Evolutionary conservation across 805 yeast species (phyloP).

Genomic region (Candida succiphila): DNA sequence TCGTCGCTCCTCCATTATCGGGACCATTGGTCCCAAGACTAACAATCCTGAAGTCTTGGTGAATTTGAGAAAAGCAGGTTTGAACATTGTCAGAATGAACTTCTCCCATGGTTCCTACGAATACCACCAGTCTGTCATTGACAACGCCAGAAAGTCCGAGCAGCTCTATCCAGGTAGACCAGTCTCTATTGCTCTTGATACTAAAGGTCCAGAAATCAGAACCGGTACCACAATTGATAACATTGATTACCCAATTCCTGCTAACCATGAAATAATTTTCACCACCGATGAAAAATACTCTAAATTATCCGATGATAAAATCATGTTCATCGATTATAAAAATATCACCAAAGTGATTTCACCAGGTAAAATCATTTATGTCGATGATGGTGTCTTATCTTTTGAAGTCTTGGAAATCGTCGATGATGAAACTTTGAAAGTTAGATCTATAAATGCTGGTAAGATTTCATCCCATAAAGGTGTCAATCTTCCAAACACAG

Average conservation of each 20-base stretch:
- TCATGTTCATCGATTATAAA: conserved; percentile 89
- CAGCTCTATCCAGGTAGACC: conserved; percentile 91
- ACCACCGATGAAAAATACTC: conserved; percentile 81
- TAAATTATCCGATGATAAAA: conserved; percentile 60
- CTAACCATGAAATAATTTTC: conserved; percentile 87
- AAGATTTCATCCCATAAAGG: conserved; percentile 96
- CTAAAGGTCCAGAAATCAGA: conserved; percentile 99
- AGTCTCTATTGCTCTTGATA: conserved; percentile 94
- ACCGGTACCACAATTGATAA: conserved; percentile 87
- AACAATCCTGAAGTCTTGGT: conserved; percentile 79
- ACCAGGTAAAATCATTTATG: conserved; percentile 81
- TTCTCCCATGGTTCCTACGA: conserved; percentile 98
- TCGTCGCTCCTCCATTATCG: conserved; percentile 95
- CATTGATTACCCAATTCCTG: conserved; percentile 70
- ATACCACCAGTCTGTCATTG: conserved; percentile 94
- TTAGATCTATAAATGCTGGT: conserved; percentile 87
- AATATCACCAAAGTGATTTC: conserved; percentile 93
- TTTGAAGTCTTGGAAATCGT: conserved; percentile 82
- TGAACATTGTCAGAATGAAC: conserved; percentile 98
- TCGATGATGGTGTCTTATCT: conserved; percentile 96
- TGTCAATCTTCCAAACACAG: conserved; percentile 98
- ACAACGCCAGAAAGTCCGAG: conserved; percentile 93
- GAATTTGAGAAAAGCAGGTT: conserved; percentile 90
- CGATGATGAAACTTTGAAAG: conserved; percentile 76
- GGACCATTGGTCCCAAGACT: conserved; percentile 98